phyloP scores from a whole-genome alignment of 2,329 filamentous ascomycete genomes.

The Zalaria obscura region DNA sequence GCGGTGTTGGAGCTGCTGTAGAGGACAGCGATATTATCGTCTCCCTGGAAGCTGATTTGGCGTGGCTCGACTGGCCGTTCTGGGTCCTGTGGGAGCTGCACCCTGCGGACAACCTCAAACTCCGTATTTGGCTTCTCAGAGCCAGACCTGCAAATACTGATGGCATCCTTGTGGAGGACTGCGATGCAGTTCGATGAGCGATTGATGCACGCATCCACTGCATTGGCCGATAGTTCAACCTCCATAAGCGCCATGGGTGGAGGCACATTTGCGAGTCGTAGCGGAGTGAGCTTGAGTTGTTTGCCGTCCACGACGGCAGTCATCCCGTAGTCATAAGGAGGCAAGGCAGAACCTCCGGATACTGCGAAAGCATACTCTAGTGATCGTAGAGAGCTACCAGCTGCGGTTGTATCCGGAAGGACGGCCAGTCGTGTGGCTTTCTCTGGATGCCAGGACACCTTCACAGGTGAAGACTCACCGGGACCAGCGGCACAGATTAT shows the following conservation, averaged over 20 bases:
- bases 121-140: conserved; percentile 36
- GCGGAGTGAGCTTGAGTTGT: conserved; percentile 69
- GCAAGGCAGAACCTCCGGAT: conserved; percentile 51
- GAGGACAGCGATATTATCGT: conserved; percentile 22
- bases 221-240: conserved; percentile 45
- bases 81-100: background rate
- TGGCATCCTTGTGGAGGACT: conserved; percentile 51
- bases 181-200: conserved; percentile 51
- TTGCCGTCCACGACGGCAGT: conserved; percentile 76
- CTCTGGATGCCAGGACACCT: conserved; percentile 64
- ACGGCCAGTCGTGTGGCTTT: conserved; percentile 27
- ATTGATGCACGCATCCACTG: conserved; percentile 63
- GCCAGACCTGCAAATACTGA: conserved; percentile 60
- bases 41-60: conserved; percentile 33
- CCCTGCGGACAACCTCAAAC: conserved; percentile 17
- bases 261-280: conserved; percentile 72
- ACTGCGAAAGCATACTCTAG: conserved; percentile 56
- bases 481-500: conserved; percentile 26
- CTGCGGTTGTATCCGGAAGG: background rate
- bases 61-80: conserved; percentile 12
- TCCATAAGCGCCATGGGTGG: conserved; percentile 86
- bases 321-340: conserved; percentile 64
- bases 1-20: conserved; percentile 6
- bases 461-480: conserved; percentile 9
- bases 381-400: conserved; percentile 4